Percentiles rank a stretch among this genome's conserved stretches.
Conservation (phyloP, 2,329 filamentous ascomycete genomes). For the Fusarium floridanum region DNA sequence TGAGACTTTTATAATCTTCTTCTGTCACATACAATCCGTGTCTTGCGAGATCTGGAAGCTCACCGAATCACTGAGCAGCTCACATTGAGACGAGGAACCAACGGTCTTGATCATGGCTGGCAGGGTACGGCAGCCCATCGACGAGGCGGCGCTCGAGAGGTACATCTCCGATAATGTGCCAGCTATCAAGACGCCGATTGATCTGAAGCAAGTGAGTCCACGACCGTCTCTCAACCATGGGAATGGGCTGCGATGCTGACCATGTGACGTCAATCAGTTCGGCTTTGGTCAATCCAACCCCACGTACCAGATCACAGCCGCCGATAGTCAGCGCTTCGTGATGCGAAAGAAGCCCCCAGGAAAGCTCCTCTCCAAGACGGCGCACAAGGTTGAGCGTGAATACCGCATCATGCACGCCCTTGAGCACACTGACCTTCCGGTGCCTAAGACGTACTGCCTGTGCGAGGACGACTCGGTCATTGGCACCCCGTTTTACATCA, state of each 20-base stretch:
- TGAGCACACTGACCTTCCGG: slow-evolving; percentile 82
- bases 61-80: neutral
- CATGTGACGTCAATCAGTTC: slow-evolving; percentile 71
- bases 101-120: slow-evolving; percentile 76
- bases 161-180: slow-evolving; percentile 86
- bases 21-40: neutral
- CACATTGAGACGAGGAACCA: neutral
- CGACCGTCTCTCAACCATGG: too few species aligned
- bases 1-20: neutral
- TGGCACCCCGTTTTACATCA: slow-evolving; percentile 95
- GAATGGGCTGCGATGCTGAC: slow-evolving; percentile 7
- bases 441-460: slow-evolving; percentile 84
- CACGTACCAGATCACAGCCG: slow-evolving; percentile 89
- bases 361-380: slow-evolving; percentile 89
- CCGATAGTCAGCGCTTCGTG: slow-evolving; percentile 80
- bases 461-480: slow-evolving; percentile 86
- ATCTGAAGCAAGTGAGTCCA: slow-evolving; percentile 83
- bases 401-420: slow-evolving; percentile 91
- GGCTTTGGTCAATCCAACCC: slow-evolving; percentile 98
- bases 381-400: slow-evolving; percentile 96
- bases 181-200: slow-evolving; percentile 83
- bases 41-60: neutral
- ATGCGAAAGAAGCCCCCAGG: slow-evolving; percentile 99
- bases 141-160: slow-evolving; percentile 80
- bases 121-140: slow-evolving; percentile 89